Percentiles rank a stretch among this genome's conserved stretches.
These are phyloP conservation scores for Amanita phalloides DNA, from an alignment of 768 basidiomycete species.

Conservation along the genomic window DNA sequence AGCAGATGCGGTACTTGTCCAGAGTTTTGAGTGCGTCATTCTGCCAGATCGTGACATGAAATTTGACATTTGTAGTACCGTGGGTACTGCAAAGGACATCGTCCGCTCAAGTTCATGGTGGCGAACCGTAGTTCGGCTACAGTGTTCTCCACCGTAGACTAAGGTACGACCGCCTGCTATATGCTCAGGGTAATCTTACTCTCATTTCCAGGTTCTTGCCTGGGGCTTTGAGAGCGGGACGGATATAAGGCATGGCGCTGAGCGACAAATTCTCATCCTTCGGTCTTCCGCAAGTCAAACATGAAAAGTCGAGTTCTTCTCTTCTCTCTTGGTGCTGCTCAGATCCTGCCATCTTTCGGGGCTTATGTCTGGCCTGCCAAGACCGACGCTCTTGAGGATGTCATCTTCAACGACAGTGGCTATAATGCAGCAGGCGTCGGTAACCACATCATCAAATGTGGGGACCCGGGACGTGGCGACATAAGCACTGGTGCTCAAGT, in stretches of 20 bases:
- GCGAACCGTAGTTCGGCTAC: neutral
- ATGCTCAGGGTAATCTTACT: neutral
- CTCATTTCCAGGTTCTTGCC: neutral
- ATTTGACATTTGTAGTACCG: neutral
- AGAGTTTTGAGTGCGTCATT: neutral
- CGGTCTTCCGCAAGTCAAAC: neutral
- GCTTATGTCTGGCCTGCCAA: neutral
- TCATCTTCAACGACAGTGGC: slow-evolving; percentile 4
- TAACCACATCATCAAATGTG: neutral
- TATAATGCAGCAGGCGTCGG: neutral
- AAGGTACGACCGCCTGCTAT: neutral
- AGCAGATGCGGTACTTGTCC: too few species aligned
- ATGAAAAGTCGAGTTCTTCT: slow-evolving; percentile 1
- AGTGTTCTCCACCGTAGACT: neutral
- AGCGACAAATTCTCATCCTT: neutral
- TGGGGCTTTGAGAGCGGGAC: neutral
- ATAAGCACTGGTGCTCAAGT: neutral
- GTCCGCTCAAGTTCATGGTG: neutral
- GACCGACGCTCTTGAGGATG: slow-evolving; percentile 1
- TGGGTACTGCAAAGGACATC: neutral
- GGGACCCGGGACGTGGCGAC: slow-evolving; percentile 1
- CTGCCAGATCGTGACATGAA: neutral
- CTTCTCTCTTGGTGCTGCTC: neutral
- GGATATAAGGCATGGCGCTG: neutral
- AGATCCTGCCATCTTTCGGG: neutral